These are phyloP conservation scores for Penicillium sp. DNA, from an alignment of 2,329 filamentous ascomycete genomes.

Conservation along the genomic window DNA sequence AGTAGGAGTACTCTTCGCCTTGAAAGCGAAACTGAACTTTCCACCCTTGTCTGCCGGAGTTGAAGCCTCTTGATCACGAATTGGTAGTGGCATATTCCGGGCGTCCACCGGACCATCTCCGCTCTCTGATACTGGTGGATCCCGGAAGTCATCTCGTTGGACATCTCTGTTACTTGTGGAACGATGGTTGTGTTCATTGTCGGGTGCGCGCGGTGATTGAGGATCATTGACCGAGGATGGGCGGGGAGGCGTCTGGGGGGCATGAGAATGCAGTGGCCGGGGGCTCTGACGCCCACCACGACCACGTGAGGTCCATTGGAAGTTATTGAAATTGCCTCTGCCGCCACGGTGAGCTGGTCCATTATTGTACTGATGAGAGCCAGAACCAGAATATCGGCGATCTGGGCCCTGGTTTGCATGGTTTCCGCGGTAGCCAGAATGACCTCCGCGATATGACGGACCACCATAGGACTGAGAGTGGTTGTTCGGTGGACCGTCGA, in stretches of 20 bases:
- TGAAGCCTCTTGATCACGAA: slow-evolving; percentile 55
- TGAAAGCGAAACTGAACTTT: slow-evolving; percentile 94
- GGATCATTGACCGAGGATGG: slow-evolving; percentile 36
- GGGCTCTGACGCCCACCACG: slow-evolving; percentile 48
- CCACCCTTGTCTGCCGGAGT: slow-evolving; percentile 56
- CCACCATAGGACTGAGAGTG: slow-evolving; percentile 49
- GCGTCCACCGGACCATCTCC: slow-evolving; percentile 26
- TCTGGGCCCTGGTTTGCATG: slow-evolving; percentile 51
- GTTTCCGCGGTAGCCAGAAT: slow-evolving; percentile 59
- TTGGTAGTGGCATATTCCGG: slow-evolving; percentile 58
- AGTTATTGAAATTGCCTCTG: slow-evolving; percentile 62
- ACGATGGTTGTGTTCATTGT: slow-evolving; percentile 62
- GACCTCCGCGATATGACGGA: slow-evolving; percentile 54
- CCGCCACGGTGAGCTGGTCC: slow-evolving; percentile 50
- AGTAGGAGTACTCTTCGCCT: slow-evolving; percentile 66
- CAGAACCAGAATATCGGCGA: slow-evolving; percentile 46
- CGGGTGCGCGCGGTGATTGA: slow-evolving; percentile 43
- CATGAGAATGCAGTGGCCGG: slow-evolving; percentile 39
- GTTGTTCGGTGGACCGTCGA: slow-evolving; percentile 56
- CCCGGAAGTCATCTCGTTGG: slow-evolving; percentile 62
- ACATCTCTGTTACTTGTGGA: slow-evolving; percentile 59
- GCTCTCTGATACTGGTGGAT: slow-evolving; percentile 46
- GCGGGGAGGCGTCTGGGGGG: slow-evolving; percentile 31
- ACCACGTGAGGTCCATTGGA: slow-evolving; percentile 67
- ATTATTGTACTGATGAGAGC: slow-evolving; percentile 49